Base-by-base conservation (phyloP, 2,329 filamentous ascomycete genomes). In the Hypoxylon sp. region DNA sequence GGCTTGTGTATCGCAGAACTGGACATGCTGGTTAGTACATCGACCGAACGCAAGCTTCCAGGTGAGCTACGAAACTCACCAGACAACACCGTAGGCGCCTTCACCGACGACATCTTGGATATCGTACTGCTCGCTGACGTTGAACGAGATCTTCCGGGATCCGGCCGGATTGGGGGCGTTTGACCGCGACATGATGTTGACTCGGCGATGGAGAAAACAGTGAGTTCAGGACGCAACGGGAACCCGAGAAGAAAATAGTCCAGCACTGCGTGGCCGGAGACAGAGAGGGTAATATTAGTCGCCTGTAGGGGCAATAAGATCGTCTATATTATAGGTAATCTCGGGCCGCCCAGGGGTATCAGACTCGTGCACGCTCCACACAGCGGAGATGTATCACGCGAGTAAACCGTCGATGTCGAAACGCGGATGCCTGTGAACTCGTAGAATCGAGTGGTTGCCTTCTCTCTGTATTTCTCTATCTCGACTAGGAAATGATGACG, bases 21-120 rank as follows among this genome's bases (percentile, higher is more conserved):
- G 53, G 35, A 43, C 20, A 42, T 31, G 3, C 23, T 46, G 6
- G 46, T 67, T 43, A 69, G 59, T 17, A 46, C 21, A 26, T 46
- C 13, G 29, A 33, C 35, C 27, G 26, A 21, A 46, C n/a, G 15
- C 17, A 20, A 13, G 24, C 15, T 37, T 17, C 6, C 1, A 10
- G 26, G n/a, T 11, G 18, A 46, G 37, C 40, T 29, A n/a, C 7
- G n/a, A 43, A 54, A 79, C 89, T 75, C 84, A 97, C 93, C 95
- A 98, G 67, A 99, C 95, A 66, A 99, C 94, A 76, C 95, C 95
- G 73, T 99, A 99, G 65, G 95, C 95, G 73, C 95, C 95, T 79
- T 99, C 95, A 68, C 95, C 95, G 59, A 99, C 96, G 45, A 99
- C 95, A 88, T 99, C 95, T 76, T 98, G 94, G 67, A 99, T 99